Evolutionary conservation across 2,329 filamentous ascomycete species (phyloP).

Genomic region (Penicillium frequentans): DNA sequence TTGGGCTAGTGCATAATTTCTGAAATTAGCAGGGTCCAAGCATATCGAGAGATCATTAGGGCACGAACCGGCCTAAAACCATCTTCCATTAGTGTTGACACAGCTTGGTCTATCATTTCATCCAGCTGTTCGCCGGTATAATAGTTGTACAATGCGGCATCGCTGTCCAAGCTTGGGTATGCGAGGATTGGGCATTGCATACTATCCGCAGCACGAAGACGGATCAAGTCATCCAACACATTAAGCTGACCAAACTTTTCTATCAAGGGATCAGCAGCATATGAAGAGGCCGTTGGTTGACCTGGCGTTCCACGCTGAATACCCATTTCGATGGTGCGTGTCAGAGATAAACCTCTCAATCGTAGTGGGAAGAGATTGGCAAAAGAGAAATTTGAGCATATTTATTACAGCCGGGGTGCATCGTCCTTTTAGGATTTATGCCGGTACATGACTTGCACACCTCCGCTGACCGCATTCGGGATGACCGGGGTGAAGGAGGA

Average conservation of each 20-base stretch:
- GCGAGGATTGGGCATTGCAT: slow-evolving; percentile 45
- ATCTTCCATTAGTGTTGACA: slow-evolving; percentile 29
- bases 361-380: background rate
- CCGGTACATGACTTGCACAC: background rate
- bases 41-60: background rate
- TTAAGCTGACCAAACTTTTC: slow-evolving; percentile 40
- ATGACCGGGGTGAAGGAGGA: background rate
- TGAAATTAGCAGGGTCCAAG: background rate
- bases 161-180: slow-evolving; percentile 37
- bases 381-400: background rate
- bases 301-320: slow-evolving; percentile 15
- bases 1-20: slow-evolving; percentile 11
- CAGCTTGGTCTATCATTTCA: slow-evolving; percentile 35
- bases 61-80: slow-evolving; percentile 28
- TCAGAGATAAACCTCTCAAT: background rate
- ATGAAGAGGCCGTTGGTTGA: slow-evolving; percentile 8
- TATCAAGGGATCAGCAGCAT: slow-evolving; percentile 17
- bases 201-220: slow-evolving; percentile 38
- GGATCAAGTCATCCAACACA: slow-evolving; percentile 45
- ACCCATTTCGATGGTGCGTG: slow-evolving; percentile 11
- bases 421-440: background rate
- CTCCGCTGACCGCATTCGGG: slow-evolving; percentile 17
- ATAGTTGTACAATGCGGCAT: slow-evolving; percentile 38
- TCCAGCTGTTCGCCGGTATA: slow-evolving; percentile 44
- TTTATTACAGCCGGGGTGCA: background rate